Conservation (phyloP, 768 basidiomycete genomes). For the Macrolepiota albuminosa region DNA sequence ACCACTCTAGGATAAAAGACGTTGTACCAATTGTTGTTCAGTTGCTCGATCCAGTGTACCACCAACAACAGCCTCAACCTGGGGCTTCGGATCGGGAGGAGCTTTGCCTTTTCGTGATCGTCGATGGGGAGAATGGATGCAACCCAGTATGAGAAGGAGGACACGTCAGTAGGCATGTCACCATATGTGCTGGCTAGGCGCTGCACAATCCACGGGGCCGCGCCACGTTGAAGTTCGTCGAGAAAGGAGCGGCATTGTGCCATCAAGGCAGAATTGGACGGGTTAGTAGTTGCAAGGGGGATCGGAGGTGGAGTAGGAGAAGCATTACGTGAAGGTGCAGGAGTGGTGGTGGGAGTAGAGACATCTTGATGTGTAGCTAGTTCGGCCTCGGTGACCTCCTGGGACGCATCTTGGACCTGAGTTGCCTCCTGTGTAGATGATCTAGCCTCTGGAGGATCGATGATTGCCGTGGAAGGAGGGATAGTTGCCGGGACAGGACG, state of each 20-base stretch:
- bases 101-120: constrained; percentile 82
- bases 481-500: constrained; percentile 11
- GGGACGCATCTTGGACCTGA: background rate
- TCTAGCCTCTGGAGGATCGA: constrained; percentile 5
- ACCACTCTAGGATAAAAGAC: constrained; percentile 16
- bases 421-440: background rate
- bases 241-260: constrained; percentile 39
- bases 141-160: constrained; percentile 85
- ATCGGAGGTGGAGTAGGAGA: constrained; percentile 10
- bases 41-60: constrained; percentile 89
- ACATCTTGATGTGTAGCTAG: background rate
- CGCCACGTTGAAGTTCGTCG: constrained; percentile 50
- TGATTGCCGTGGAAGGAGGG: constrained; percentile 8
- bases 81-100: constrained; percentile 76
- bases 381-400: background rate
- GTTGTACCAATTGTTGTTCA: constrained; percentile 48
- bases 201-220: constrained; percentile 92
- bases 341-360: constrained; percentile 3
- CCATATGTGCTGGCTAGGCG: constrained; percentile 78
- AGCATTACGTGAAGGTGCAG: constrained; percentile 5
- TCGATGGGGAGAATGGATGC: constrained; percentile 88
- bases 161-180: constrained; percentile 67
- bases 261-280: constrained; percentile 51
- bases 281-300: constrained; percentile 17
- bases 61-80: constrained; percentile 79